A percentile compares a stretch with the other conserved stretches of the same genome.
phyloP scores from a whole-genome alignment of 805 yeast species.

The Lachancea quebecensis region DNA sequence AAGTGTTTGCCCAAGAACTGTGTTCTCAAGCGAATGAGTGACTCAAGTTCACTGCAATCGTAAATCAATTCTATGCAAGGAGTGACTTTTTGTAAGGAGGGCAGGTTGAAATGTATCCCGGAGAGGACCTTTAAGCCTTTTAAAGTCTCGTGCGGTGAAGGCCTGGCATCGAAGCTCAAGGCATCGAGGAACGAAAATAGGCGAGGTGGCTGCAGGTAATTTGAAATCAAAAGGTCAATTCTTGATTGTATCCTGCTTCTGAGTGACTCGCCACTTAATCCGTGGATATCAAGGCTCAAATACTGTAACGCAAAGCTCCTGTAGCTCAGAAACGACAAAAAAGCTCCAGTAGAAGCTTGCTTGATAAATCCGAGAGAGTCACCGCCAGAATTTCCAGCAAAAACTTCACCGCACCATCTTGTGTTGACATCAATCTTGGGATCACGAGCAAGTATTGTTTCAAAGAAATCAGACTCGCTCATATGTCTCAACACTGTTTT shows the following conservation, averaged over 20 bases:
- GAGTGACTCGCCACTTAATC: slow-evolving; percentile 41
- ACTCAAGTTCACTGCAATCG: slow-evolving; percentile 38
- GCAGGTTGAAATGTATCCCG: slow-evolving; percentile 35
- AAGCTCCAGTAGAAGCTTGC: slow-evolving; percentile 41
- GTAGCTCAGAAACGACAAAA: slow-evolving; percentile 53
- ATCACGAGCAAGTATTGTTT: slow-evolving; percentile 43
- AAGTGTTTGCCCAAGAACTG: slow-evolving; percentile 5
- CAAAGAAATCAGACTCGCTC: slow-evolving; percentile 45
- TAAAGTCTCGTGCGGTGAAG: slow-evolving; percentile 22
- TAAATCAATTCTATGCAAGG: slow-evolving; percentile 32
- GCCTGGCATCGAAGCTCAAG: slow-evolving; percentile 48
- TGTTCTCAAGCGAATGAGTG: slow-evolving; percentile 28
- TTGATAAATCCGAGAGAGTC: slow-evolving; percentile 30
- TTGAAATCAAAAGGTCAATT: slow-evolving; percentile 44
- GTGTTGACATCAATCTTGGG: slow-evolving; percentile 50
- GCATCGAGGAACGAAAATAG: slow-evolving; percentile 65
- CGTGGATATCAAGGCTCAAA: slow-evolving; percentile 67
- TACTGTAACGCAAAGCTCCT: slow-evolving; percentile 58
- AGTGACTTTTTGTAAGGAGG: slow-evolving; percentile 34
- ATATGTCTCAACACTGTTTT: slow-evolving; percentile 44
- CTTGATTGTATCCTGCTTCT: slow-evolving; percentile 40
- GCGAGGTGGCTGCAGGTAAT: slow-evolving; percentile 55
- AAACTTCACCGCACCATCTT: slow-evolving; percentile 46
- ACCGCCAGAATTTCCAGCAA: slow-evolving; percentile 31
- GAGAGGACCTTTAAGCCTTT: slow-evolving; percentile 26